phyloP scores from a whole-genome alignment of 2,329 filamentous ascomycete species.

The Penicillium sp. region DNA sequence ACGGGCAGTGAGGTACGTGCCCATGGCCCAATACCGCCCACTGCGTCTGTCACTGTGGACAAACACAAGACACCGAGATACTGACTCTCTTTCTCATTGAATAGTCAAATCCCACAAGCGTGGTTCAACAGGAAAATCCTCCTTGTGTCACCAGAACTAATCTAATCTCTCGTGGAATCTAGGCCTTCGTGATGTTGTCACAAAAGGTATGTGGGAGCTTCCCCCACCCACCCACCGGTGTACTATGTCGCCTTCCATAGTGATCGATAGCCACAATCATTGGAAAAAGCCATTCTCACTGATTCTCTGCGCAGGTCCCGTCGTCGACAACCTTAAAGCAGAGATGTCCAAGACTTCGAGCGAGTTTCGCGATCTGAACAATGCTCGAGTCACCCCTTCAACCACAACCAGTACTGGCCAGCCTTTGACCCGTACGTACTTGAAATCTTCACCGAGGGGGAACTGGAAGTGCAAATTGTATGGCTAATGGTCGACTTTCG shows the following conservation, averaged over 20 bases:
- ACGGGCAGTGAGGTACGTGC: constrained; percentile 36
- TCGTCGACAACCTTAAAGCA: constrained; percentile 52
- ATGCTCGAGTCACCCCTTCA: constrained; percentile 48
- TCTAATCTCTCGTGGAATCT: constrained; percentile 3
- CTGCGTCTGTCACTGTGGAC: background rate
- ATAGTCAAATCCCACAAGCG: background rate
- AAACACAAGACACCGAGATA: background rate
- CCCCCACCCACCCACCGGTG: background rate
- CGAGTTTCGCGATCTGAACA: constrained; percentile 55
- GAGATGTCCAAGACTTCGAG: constrained; percentile 51
- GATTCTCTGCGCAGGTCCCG: constrained; percentile 40
- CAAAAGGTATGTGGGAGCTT: constrained; percentile 18
- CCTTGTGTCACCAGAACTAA: constrained; percentile 15
- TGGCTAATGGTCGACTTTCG: constrained; percentile 11
- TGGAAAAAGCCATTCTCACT: constrained; percentile 14
- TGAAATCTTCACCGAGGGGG: background rate
- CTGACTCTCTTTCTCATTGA: constrained; percentile 6
- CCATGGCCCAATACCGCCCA: background rate
- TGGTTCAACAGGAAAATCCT: background rate
- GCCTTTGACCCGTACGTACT: constrained; percentile 52
- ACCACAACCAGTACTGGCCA: constrained; percentile 55
- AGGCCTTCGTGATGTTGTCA: constrained; percentile 23
- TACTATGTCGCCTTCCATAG: too few species aligned
- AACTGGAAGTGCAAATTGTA: background rate
- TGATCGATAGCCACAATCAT: background rate